Conservation (phyloP, 2,329 filamentous ascomycete species). For the Trichoderma guizhouense region DNA sequence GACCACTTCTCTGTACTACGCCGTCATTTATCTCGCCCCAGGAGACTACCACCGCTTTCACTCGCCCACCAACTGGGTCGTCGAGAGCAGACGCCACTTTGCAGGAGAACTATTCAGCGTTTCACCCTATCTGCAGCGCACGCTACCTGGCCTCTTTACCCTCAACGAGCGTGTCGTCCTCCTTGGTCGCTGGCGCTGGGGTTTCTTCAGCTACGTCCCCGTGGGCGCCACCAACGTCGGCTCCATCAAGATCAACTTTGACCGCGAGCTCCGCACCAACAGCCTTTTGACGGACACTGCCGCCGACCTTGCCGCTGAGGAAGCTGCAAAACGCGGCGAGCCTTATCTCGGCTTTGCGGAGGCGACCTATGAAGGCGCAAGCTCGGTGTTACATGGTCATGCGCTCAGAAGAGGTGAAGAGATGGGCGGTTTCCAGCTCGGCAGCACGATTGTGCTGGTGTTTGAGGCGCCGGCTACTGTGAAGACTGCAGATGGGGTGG, state of each 20-base stretch:
- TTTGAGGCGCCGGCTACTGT: conserved; percentile 82
- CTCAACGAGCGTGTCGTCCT: conserved; percentile 95
- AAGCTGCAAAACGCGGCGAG: conserved; percentile 72
- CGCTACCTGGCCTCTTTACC: conserved; percentile 89
- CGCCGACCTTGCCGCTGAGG: conserved; percentile 79
- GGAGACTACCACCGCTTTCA: conserved; percentile 99
- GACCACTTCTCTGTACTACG: conserved; percentile 80
- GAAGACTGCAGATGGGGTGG: conserved; percentile 48
- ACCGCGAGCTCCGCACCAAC: conserved; percentile 89
- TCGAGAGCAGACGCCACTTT: conserved; percentile 92
- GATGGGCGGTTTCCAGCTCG: conserved; percentile 96
- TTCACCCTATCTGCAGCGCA: conserved; percentile 89
- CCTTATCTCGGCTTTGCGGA: conserved; percentile 88
- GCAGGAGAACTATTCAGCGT: conserved; percentile 94
- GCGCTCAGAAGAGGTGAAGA: conserved; percentile 85
- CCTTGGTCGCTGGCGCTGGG: conserved; percentile 90
- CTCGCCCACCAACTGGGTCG: conserved; percentile 92
- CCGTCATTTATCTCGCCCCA: conserved; percentile 90
- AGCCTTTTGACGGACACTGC: conserved; percentile 88
- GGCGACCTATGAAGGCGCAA: conserved; percentile 80
- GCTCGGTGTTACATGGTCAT: conserved; percentile 74
- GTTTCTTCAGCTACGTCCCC: conserved; percentile 94
- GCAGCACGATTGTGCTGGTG: conserved; percentile 90
- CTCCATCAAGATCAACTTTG: conserved; percentile 95
- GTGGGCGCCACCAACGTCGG: conserved; percentile 97